Evolutionary conservation across 2,329 filamentous ascomycete species (phyloP), one percentile per base, ranked within the genome.

Genomic region (Botrytis cinerea): DNA sequence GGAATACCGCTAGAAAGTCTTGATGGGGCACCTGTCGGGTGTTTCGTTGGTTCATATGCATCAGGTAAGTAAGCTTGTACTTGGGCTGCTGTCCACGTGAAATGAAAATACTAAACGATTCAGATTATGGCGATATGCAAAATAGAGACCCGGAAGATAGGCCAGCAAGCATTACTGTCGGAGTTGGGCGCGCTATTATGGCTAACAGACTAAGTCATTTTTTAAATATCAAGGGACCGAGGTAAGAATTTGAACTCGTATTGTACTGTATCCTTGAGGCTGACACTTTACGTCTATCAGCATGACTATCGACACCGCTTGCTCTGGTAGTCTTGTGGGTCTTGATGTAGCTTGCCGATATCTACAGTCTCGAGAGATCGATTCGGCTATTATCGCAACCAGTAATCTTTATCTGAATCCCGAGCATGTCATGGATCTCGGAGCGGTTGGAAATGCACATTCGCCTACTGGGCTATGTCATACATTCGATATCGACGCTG

Each of bases 221-320:
- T 72, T 87, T 87, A 78, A 85, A 89, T 76, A 80, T 89, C n/a
- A 83, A 84, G n/a, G 87, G 88, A 0, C 86, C 87, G 9, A 75
- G 75, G 76, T 75, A 20, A 18, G 45, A 76, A 43, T 40, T 46
- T 14, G 25, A 25, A 32, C 45, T 28, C 20, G 1, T 28, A 16
- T n/a, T 43, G 16, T 25, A 72, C 35, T 48, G 2, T 45, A 62
- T 28, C n/a, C 9, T n/a, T 51, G 32, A 69, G 57, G 1, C n/a
- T 66, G 59, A 62, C 38, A 40, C n/a, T 59, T 59, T 59, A 20
- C 9, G n/a, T 32, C 22, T 45, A 28, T 20, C 61, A 88, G 86
- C 76, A 83, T 89, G 79, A 88, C 86, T 0, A 80, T 90, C 25
- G 87, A 89, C 67, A 89, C 88, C 0, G 88, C 87, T 54, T 90